Evolutionary conservation across 1,284 basidiomycete species (phyloP).

Genomic region (Cutaneotrichosporon cavernicola): DNA sequence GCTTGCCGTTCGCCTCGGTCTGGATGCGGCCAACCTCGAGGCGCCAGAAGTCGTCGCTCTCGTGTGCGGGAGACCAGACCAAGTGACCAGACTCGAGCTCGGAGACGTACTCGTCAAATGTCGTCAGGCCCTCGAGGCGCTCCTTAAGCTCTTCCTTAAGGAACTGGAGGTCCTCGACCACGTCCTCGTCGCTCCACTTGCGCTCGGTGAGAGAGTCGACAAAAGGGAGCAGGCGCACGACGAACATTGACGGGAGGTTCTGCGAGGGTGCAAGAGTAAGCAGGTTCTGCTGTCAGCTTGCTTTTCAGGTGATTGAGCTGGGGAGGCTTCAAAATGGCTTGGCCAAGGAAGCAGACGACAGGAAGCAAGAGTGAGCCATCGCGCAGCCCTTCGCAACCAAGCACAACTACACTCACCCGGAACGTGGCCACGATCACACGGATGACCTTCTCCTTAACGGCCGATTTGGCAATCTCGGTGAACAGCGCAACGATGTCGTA

Average conservation of each 20-base stretch:
- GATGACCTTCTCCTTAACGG: conserved; percentile 96
- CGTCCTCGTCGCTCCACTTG: conserved; percentile 93
- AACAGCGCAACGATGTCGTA: conserved; percentile 87
- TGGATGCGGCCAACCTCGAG: conserved; percentile 88
- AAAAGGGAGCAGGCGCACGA: conserved; percentile 80
- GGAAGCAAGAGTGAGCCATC: neutral
- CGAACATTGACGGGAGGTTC: conserved; percentile 90
- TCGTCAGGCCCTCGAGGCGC: conserved; percentile 76
- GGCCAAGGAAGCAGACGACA: too few relatives aligned
- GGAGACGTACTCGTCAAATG: conserved; percentile 92
- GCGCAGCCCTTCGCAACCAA: neutral
- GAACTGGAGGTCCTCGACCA: conserved; percentile 85
- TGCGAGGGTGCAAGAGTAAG: conserved; percentile 60
- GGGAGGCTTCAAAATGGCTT: neutral
- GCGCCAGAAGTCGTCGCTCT: conserved; percentile 96
- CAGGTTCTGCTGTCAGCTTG: conserved; percentile 65
- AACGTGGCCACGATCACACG: conserved; percentile 93
- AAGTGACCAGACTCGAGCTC: conserved; percentile 87
- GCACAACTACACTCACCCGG: conserved; percentile 58
- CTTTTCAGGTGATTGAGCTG: neutral
- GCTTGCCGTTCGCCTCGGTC: conserved; percentile 74
- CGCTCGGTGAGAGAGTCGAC: conserved; percentile 76
- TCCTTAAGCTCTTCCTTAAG: conserved; percentile 76
- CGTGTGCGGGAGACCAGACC: conserved; percentile 92
- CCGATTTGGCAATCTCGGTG: conserved; percentile 78